Evolutionary conservation across 1,139 yeast genomes (phyloP).

Genomic region (Sugiyamaella neomexicana): DNA sequence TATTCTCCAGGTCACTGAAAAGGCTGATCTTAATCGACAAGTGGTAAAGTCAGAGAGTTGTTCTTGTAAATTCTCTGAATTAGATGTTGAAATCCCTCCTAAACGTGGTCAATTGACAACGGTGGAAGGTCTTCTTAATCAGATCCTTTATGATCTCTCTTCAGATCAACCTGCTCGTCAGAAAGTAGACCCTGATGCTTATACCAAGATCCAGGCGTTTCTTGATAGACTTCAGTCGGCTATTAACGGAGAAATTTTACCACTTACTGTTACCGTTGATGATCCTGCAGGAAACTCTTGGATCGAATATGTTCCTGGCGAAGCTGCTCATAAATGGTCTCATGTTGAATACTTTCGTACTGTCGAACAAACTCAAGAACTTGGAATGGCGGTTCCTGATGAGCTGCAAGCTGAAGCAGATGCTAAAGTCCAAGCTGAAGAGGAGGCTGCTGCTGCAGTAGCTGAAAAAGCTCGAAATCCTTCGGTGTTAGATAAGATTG

Average conservation of each 20-base stretch:
- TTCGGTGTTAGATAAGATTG: slow-evolving; percentile 34
- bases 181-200: slow-evolving; percentile 67
- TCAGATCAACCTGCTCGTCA: slow-evolving; percentile 81
- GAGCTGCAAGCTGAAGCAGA: slow-evolving; percentile 52
- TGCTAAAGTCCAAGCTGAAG: slow-evolving; percentile 35
- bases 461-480: slow-evolving; percentile 29
- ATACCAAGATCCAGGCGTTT: slow-evolving; percentile 71
- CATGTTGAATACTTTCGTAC: slow-evolving; percentile 80
- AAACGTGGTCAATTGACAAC: slow-evolving; percentile 91
- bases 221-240: slow-evolving; percentile 58
- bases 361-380: slow-evolving; percentile 80
- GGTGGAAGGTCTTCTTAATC: slow-evolving; percentile 81
- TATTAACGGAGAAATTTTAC: slow-evolving; percentile 66
- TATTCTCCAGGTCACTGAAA: slow-evolving; percentile 65
- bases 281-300: slow-evolving; percentile 98
- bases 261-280: slow-evolving; percentile 76
- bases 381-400: slow-evolving; percentile 85
- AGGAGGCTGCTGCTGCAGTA: slow-evolving; percentile 35
- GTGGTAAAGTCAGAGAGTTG: slow-evolving; percentile 90
- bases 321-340: slow-evolving; percentile 89
- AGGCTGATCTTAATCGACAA: slow-evolving; percentile 81
- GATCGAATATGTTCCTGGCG: slow-evolving; percentile 89
- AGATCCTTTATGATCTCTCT: slow-evolving; percentile 79
- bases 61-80: slow-evolving; percentile 73
- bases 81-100: slow-evolving; percentile 94